These are phyloP conservation scores for Colletotrichum sojae DNA, from an alignment of 2,329 filamentous ascomycete species.

Conservation along the genomic window DNA sequence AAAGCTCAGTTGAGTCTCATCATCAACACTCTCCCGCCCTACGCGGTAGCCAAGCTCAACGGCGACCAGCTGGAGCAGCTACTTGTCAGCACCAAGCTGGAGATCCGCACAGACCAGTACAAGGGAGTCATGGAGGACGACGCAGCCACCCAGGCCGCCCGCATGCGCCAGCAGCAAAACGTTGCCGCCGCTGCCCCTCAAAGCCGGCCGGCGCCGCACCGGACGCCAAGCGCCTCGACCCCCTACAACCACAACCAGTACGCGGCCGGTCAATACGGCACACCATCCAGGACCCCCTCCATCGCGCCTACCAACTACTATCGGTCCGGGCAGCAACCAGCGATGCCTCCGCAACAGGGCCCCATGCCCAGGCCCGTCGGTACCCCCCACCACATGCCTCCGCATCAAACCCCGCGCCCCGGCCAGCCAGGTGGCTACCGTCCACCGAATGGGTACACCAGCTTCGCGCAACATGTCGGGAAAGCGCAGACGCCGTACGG, in stretches of 20 bases:
- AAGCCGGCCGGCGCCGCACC: conserved; percentile 52
- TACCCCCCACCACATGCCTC: conserved; percentile 44
- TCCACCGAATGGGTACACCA: conserved; percentile 63
- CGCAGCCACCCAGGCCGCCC: conserved; percentile 65
- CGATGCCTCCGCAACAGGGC: conserved; percentile 55
- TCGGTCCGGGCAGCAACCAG: conserved; percentile 56
- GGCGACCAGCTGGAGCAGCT: conserved; percentile 88
- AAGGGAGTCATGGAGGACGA: conserved; percentile 89
- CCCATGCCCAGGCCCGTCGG: conserved; percentile 48
- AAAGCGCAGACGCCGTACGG: conserved; percentile 68
- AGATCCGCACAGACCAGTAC: conserved; percentile 81
- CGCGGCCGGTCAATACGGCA: conserved; percentile 61
- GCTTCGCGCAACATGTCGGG: conserved; percentile 64
- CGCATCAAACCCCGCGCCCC: conserved; percentile 49
- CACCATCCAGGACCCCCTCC: conserved; percentile 61
- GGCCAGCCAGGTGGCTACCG: conserved; percentile 58
- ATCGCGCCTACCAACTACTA: conserved; percentile 61
- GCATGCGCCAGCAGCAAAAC: conserved; percentile 57
- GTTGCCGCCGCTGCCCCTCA: conserved; percentile 44
- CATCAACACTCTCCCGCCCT: conserved; percentile 83
- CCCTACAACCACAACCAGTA: conserved; percentile 63
- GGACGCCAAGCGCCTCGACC: conserved; percentile 54
- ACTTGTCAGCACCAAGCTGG: conserved; percentile 83
- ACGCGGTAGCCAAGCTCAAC: conserved; percentile 87
- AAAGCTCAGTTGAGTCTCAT: conserved; percentile 82